Evolutionary conservation across 2,329 filamentous ascomycete genomes (phyloP).

Genomic region (Diplodia scrobiculata): DNA sequence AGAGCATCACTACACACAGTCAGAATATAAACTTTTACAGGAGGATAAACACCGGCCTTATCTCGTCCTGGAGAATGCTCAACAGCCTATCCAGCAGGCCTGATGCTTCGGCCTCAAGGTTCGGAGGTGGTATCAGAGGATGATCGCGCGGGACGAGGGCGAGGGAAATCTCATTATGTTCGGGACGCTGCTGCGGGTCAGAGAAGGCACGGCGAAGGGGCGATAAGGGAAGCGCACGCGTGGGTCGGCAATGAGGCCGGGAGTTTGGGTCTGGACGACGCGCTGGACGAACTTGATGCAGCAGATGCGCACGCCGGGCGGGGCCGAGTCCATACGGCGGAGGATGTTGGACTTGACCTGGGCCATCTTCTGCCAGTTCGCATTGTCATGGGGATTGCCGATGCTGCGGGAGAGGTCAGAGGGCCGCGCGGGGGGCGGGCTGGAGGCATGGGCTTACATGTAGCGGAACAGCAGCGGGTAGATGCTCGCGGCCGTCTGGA

Average conservation of each 20-base stretch:
- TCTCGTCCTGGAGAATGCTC: constrained; percentile 79
- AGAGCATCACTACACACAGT: constrained; percentile 70
- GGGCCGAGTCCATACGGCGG: constrained; percentile 79
- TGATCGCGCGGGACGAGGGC: constrained; percentile 83
- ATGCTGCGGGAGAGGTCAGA: constrained; percentile 62
- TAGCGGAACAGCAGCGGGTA: constrained; percentile 90
- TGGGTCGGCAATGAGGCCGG: constrained; percentile 77
- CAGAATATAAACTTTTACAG: constrained; percentile 30
- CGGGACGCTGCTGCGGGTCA: constrained; percentile 60
- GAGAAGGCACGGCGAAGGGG: not conserved
- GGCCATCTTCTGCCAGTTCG: constrained; percentile 84
- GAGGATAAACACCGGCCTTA: constrained; percentile 61
- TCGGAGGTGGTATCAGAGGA: constrained; percentile 73
- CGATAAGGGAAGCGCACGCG: constrained; percentile 61
- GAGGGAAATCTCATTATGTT: constrained; percentile 81
- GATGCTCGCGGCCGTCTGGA: constrained; percentile 87
- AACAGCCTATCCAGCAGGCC: constrained; percentile 89
- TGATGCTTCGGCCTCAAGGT: constrained; percentile 88
- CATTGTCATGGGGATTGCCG: constrained; percentile 76
- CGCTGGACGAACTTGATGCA: constrained; percentile 97
- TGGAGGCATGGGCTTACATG: constrained; percentile 70
- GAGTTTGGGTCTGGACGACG: constrained; percentile 87
- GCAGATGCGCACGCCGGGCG: constrained; percentile 78
- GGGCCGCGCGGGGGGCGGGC: constrained; percentile 29
- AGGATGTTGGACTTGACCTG: constrained; percentile 88